Base-by-base conservation (phyloP, 2,329 filamentous ascomycete species). In the Apiospora kogelbergensis region DNA sequence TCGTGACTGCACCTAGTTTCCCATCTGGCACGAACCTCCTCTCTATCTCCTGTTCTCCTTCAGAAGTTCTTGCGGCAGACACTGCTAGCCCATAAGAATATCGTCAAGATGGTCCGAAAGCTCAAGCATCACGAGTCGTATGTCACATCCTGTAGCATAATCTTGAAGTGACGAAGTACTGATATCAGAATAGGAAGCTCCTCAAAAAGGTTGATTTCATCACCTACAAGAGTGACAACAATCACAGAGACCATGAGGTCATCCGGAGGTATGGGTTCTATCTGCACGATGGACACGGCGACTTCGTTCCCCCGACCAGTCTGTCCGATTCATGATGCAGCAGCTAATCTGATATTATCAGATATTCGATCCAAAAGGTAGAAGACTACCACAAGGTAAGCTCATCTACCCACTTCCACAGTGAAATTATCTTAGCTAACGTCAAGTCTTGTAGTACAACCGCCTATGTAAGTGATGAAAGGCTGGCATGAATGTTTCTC, bases 141-240 rank as follows among this genome's bases (percentile, higher is more conserved):
- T 15, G 65, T 53, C 20, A n/a, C 37, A 37, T 15, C 17, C 30
- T 26, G 15, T 60, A 2, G 30, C 6, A 33, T 13, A 6, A 37
- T 11, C 53, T 45, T 2, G 2, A 26, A 37, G 53, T 37, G 37
- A 37, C 26, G 7, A 37, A 22, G 30, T 46, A 53, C 65, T 66
- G 15, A 66, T 46, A 26, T 17, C 20, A 17, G 11, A 24, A 40
- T 44, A 90, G 96, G 80, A 97, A 96, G 87, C 92, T 98, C 79
- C 89, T 98, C 76, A 95, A 95, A 79, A 89, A 88, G 81, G 94
- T 96, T 81, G 95, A 99, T 84, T 97, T 99, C 83, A 91, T 95
- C 80, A 96, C 92, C 78, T 97, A 95, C 86, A 96, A 96, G 82
- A 90, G 90, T 77, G 95, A 98, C 83, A 89, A 91, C 77, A 87